These are phyloP conservation scores for Phlegmacium glaucopus DNA, from an alignment of 768 basidiomycete genomes.

Conservation along the genomic window DNA sequence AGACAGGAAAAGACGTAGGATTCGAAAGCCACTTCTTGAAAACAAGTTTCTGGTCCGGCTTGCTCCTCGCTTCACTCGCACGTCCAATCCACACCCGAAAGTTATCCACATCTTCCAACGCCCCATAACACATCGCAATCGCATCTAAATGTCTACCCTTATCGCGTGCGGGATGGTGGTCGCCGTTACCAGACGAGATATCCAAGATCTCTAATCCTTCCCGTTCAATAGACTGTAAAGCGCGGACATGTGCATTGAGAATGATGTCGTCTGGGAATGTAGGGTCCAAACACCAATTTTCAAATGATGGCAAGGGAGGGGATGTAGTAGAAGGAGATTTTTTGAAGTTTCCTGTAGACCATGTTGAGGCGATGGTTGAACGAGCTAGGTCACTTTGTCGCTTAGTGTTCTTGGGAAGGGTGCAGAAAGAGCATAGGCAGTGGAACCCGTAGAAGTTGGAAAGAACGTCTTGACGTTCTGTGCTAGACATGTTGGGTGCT, in stretches of 20 bases:
- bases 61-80: slow-evolving; percentile 22
- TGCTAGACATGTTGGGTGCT: slow-evolving; percentile 17
- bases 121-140: slow-evolving; percentile 41
- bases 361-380: slow-evolving; percentile 22
- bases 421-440: slow-evolving; percentile 29
- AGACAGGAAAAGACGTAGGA: slow-evolving; percentile 32
- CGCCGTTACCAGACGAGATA: not conserved
- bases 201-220: slow-evolving; percentile 32
- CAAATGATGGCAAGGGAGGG: slow-evolving; percentile 23
- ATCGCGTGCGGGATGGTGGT: slow-evolving; percentile 5
- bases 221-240: slow-evolving; percentile 26
- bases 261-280: slow-evolving; percentile 23
- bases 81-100: slow-evolving; percentile 32
- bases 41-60: slow-evolving; percentile 22
- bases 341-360: too few species aligned
- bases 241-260: slow-evolving; percentile 28
- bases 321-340: not conserved
- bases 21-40: slow-evolving; percentile 32
- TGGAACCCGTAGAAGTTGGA: slow-evolving; percentile 25
- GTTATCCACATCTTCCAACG: slow-evolving; percentile 30
- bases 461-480: slow-evolving; percentile 19
- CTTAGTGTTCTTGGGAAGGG: slow-evolving; percentile 11
- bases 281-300: slow-evolving; percentile 30
- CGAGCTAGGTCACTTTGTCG: slow-evolving; percentile 27
- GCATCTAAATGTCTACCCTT: slow-evolving; percentile 28